Base-by-base conservation (phyloP, 148 eudicot genomes). In the Tetragonia tetragonoides region DNA sequence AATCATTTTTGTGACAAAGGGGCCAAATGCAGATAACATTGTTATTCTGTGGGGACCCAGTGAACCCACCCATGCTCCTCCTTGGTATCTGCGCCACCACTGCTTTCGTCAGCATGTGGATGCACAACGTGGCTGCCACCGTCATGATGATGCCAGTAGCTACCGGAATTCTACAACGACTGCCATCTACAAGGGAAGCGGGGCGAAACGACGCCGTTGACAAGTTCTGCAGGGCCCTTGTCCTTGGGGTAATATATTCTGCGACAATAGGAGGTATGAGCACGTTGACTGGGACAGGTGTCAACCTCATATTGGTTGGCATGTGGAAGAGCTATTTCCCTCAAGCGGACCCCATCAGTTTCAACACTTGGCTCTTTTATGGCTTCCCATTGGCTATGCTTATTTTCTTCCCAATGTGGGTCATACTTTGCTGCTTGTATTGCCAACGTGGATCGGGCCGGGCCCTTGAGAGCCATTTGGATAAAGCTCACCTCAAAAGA, bases 131-230 rank as follows among this genome's bases (percentile, higher is more conserved):
- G 78, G 94, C 99, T 5, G 87, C 87, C 0, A 83, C 97, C 2
- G 81, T 95, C 57, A 85, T 95, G 99, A 95, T 95, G 97, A 90
- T 95, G 96, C 99, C 99, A 0, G 99, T 95, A 0, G 99, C 99
- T 56, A 95, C 99, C 2, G 99, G 99, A 3, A 92, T 92, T 67
- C 77, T 95, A 49, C 96, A 95, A 40, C 78, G 94, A n/a, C 61
- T 92, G 8, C 96, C 99, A 1, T 9, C 87, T 21, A 83, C 85
- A 0, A 73, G 81, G 63, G 72, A 65, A 83, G 84, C 81, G 40
- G 78, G 74, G 10, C 76, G 79, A 40, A 56, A 87, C 68, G 68
- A 66, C 38, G 84, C 72, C 20, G 85, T 88, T 2, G 69, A 80
- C 81, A 88, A 84, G 39, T 95, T 89, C 80, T 86, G 96, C 67